These are phyloP conservation scores for Chrysoporthe austroafricana DNA, from an alignment of 2,329 filamentous ascomycete genomes.

Conservation along the genomic window DNA sequence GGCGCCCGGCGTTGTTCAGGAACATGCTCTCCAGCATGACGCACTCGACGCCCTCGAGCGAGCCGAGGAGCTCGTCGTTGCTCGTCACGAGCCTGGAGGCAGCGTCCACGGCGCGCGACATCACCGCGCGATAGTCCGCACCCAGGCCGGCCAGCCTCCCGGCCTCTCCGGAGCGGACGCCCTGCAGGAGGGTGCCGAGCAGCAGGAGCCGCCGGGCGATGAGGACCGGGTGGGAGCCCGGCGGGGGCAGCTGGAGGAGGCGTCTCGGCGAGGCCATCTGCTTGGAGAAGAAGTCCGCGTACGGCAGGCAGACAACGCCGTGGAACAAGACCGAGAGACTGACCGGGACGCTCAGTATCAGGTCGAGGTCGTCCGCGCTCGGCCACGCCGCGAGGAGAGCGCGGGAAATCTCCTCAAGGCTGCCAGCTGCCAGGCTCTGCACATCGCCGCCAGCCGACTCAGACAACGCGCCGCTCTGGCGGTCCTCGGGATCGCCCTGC, in stretches of 20 bases:
- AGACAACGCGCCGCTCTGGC: too few species aligned
- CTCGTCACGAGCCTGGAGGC: constrained; percentile 45
- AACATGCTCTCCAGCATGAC: constrained; percentile 53
- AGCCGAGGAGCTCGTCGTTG: constrained; percentile 50
- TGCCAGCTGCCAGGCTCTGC: constrained; percentile 13
- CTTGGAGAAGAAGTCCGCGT: constrained; percentile 31
- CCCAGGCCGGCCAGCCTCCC: constrained; percentile 30
- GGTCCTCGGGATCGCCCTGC: neutral
- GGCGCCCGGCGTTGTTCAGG: constrained; percentile 50
- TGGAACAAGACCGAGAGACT: constrained; percentile 41
- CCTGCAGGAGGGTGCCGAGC: constrained; percentile 39
- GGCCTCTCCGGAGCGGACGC: too few species aligned
- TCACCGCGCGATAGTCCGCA: constrained; percentile 29
- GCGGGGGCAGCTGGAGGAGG: constrained; percentile 39
- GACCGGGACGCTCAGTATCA: constrained; percentile 40
- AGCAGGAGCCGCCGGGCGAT: constrained; percentile 41
- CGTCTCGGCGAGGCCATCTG: constrained; percentile 33
- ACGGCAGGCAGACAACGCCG: constrained; percentile 41
- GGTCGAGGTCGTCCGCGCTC: constrained; percentile 40
- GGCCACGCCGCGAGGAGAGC: constrained; percentile 45
- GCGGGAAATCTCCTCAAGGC: constrained; percentile 11
- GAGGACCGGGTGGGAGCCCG: constrained; percentile 39
- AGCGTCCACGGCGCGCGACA: constrained; percentile 35
- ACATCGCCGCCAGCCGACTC: constrained; percentile 32
- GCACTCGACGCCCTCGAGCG: constrained; percentile 54